Evolutionary conservation across 2,329 filamentous ascomycete genomes (phyloP), one percentile per base, ranked within the genome.

Genomic region (Aspergillus pseudoterreus): DNA sequence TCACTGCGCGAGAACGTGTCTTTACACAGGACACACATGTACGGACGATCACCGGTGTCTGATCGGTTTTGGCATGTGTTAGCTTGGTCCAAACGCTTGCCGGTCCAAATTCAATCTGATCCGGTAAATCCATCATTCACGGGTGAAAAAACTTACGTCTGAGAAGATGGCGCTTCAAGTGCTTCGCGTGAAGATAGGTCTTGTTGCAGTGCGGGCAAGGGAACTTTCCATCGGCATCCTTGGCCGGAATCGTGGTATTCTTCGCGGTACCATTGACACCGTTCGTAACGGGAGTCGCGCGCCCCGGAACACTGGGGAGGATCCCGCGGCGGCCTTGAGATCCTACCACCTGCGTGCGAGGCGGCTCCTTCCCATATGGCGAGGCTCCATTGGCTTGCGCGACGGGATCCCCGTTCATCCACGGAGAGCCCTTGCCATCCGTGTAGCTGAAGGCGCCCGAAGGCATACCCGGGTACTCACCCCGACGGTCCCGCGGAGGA

Each of bases 1-100:
- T 99, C 94, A 80, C 91, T 96, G 71, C 94, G 87, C 45, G 90
- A 96, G 75, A 99, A 99, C 32, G 92, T 97, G 74, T 97, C 94
- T 72, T 94, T 91, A 80, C 94, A 99, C 47, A 99, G 81, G 60
- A 95, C 90, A 76, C 94, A 99, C 85, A 95, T 95, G 78, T 99
- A 99, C 51, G 94, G 94, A 60, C 94, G 90, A 72, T 97, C 92
- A 66, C 94, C 94, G 56, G 94, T 97, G 78, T 99, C 92, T 96
- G 64, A 50, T 39, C 19, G 49, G 51, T 58, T 49, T 65, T 78
- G 45, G 51, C 51, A 30, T 55, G 57, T 49, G 57, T 49, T 43
- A 56, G 47, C 39, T 43, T 55, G 42, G 49, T 39, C 4, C 15
- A 30, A 43, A 53, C n/a, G 22, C 39, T 8, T 41, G n/a, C 14